Evolutionary conservation across 495 filamentous ascomycete genomes (phyloP), one percentile per base, ranked within the genome.

Genomic region (Podospora didyma): DNA sequence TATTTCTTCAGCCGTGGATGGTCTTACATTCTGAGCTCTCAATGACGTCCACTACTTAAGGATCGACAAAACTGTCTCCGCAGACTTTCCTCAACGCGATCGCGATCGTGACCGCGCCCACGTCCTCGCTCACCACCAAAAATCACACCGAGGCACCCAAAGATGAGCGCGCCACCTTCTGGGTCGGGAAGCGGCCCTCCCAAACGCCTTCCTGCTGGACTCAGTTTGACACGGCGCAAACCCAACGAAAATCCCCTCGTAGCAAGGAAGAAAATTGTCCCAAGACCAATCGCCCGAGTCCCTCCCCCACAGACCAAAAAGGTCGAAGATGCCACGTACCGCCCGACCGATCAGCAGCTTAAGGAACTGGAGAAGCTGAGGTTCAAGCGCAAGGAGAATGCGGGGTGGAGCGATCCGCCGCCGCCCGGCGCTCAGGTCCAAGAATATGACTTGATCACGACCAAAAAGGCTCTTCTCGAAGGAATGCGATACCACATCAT

Each of bases 401-500:
- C 82, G 51, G 86, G 85, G 17, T 90, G 88, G 73, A 84, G 81
- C 31, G 75, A 79, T 3, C 75, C 79, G 35, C 66, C 80, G 3
- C 72, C 84, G 11, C 79, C 75, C 1, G 60, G 17, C 4, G 26
- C 9, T 16, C 22, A 62, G 7, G 84, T 78, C 57, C 60, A 72
- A 7, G 89, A 92, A 34, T 89, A 83, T 61, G 88, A 89, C 7
- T 69, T 98, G 17, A 80, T 88, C 21, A 88, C 88, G 7, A 93
- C 92, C 9, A 95, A 94, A 69, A 81, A 84, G 59, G 83, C 84
- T 7, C 65, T 97, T 34, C 78, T 89, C 58, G 86, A 96, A 59
- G 90, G 87, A 5, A 67, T 96, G 26, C 87, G 94, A 49, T 82
- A 92, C 62, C 95, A 98, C 66, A 81, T 96, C 54, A 90, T 93